phyloP scores from a whole-genome alignment of 805 yeast species.

The Metschnikowia matae region DNA sequence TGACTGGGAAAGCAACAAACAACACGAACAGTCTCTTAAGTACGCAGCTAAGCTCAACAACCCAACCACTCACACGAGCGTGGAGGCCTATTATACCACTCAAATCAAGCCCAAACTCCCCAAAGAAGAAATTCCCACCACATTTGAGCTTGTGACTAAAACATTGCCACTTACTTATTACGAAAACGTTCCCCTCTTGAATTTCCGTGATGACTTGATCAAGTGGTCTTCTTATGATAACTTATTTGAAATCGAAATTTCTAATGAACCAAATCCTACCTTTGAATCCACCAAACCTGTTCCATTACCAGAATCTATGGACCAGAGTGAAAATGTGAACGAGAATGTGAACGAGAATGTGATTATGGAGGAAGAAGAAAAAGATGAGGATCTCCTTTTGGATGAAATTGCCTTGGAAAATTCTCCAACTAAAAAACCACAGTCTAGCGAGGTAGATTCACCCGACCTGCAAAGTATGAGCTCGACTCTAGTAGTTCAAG shows the following conservation, averaged over 20 bases:
- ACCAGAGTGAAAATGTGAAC: background rate
- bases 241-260: constrained; percentile 14
- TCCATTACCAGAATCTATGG: background rate
- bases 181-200: constrained; percentile 15
- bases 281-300: background rate
- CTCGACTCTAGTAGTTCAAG: background rate
- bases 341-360: background rate
- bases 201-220: constrained; percentile 20
- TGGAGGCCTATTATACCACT: constrained; percentile 7
- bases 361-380: background rate
- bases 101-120: constrained; percentile 4
- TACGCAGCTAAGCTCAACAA: constrained; percentile 26
- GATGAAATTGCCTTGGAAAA: background rate
- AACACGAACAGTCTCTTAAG: constrained; percentile 23
- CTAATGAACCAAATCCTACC: background rate
- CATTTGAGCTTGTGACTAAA: constrained; percentile 25
- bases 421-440: background rate
- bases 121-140: constrained; percentile 22
- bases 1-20: constrained; percentile 13
- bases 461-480: background rate
- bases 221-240: constrained; percentile 19
- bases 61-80: constrained; percentile 6
- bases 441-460: background rate
- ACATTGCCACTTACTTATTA: constrained; percentile 16
- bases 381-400: background rate